Evolutionary conservation across 148 eudicot species (phyloP).

Genomic region (Tetragonia tetragonoides): DNA sequence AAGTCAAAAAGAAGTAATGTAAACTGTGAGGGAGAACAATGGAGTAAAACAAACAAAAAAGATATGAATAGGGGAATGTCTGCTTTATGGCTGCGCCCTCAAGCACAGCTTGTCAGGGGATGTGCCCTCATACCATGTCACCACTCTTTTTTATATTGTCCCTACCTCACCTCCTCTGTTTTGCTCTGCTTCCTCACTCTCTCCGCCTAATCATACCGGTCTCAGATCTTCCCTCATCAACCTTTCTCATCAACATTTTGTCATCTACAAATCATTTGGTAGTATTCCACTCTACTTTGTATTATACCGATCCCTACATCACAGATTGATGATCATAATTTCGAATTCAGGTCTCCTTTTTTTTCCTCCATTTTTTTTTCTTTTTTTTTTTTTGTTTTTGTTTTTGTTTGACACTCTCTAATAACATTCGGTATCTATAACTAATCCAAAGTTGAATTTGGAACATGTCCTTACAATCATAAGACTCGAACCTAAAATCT

Average conservation of each 20-base stretch:
- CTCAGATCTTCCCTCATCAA: neutral
- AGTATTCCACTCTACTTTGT: neutral
- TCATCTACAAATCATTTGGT: conserved; percentile 12
- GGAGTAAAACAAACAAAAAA: conserved; percentile 3
- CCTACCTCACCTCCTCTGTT: too few relatives aligned
- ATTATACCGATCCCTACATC: neutral
- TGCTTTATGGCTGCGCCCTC: neutral
- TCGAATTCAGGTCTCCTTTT: too few relatives aligned
- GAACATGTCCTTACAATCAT: too few relatives aligned
- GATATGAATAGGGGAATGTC: conserved; percentile 1
- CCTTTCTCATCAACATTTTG: neutral
- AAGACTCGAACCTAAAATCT: too few relatives aligned
- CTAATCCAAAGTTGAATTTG: too few relatives aligned
- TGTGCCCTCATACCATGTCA: conserved; percentile 13
- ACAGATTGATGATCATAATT: too few relatives aligned
- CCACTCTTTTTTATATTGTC: neutral
- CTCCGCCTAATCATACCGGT: neutral
- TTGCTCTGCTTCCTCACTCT: neutral
- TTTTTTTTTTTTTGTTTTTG: too few relatives aligned
- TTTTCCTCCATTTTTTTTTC: too few relatives aligned
- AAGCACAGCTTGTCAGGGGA: conserved; percentile 6
- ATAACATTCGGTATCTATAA: too few relatives aligned
- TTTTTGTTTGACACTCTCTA: too few relatives aligned
- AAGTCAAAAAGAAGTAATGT: too few relatives aligned
- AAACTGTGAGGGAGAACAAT: too few relatives aligned